These are phyloP conservation scores for Suillus weaverae DNA, from an alignment of 768 basidiomycete genomes.

Conservation along the genomic window DNA sequence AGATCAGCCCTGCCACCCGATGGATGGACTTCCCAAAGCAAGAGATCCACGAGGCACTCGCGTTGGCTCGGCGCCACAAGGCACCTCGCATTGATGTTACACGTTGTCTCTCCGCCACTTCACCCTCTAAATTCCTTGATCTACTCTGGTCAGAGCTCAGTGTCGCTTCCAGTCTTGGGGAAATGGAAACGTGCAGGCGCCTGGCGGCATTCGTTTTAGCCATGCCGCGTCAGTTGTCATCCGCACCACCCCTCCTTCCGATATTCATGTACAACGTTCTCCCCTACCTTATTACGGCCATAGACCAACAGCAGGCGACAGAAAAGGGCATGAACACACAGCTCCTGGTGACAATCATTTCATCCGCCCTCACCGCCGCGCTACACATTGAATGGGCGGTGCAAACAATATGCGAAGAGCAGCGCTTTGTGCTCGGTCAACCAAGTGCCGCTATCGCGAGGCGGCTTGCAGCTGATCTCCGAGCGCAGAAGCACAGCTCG, in stretches of 20 bases:
- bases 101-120: constrained; percentile 57
- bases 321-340: constrained; percentile 62
- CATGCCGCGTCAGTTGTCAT: constrained; percentile 50
- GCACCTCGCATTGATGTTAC: constrained; percentile 65
- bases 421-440: constrained; percentile 56
- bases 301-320: constrained; percentile 53
- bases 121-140: constrained; percentile 62
- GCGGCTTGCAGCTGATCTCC: constrained; percentile 63
- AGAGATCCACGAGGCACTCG: constrained; percentile 57
- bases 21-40: constrained; percentile 57
- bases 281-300: constrained; percentile 53
- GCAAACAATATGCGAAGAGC: constrained; percentile 51
- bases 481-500: constrained; percentile 46
- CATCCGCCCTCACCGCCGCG: constrained; percentile 64
- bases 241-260: constrained; percentile 64
- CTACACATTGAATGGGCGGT: constrained; percentile 73
- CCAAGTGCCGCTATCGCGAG: constrained; percentile 64
- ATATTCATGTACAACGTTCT: constrained; percentile 70
- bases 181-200: constrained; percentile 61
- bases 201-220: constrained; percentile 69
- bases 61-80: constrained; percentile 59
- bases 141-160: constrained; percentile 69
- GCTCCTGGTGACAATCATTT: constrained; percentile 61
- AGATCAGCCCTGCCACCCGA: constrained; percentile 30
- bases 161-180: constrained; percentile 52